Evolutionary conservation across 345 rosid species (phyloP).

Genomic region (Brassica juncea): DNA sequence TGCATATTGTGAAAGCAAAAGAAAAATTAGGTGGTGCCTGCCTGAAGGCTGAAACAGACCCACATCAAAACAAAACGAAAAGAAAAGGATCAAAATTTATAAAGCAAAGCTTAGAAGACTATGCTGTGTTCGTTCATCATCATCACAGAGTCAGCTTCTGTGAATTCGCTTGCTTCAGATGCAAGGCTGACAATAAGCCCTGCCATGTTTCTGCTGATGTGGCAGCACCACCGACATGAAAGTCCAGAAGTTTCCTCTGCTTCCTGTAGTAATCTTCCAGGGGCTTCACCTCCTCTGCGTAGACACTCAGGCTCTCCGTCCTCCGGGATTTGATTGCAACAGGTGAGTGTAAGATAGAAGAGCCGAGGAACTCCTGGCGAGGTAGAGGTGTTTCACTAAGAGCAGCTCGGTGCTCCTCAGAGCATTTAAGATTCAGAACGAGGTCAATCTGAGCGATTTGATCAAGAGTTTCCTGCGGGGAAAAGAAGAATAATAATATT

Average conservation of each 20-base stretch:
- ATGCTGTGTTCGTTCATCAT: not conserved
- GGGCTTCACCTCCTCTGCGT: conserved; percentile 68
- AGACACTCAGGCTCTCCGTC: conserved; percentile 49
- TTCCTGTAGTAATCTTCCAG: conserved; percentile 82
- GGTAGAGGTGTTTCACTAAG: conserved; percentile 38
- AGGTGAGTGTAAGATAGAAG: conserved; percentile 45
- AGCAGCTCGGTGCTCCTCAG: conserved; percentile 44
- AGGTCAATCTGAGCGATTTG: conserved; percentile 78
- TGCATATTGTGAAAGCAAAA: conserved; percentile 16
- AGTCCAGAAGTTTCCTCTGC: conserved; percentile 77
- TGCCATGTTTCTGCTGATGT: conserved; percentile 79
- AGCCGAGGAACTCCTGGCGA: conserved; percentile 34
- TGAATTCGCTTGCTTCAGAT: conserved; percentile 60
- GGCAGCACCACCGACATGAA: conserved; percentile 65
- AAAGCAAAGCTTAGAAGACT: conserved; percentile 30
- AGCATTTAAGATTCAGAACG: conserved; percentile 75
- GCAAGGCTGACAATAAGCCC: conserved; percentile 79
- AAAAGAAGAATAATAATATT: conserved; percentile 15
- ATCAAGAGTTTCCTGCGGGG: conserved; percentile 80
- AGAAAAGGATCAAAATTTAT: conserved; percentile 39
- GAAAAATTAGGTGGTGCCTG: not conserved
- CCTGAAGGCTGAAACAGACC: not conserved
- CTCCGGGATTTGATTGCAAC: conserved; percentile 45
- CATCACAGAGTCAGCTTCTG: conserved; percentile 58
- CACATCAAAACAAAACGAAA: conserved; percentile 11